phyloP scores from a whole-genome alignment of 2,329 filamentous ascomycete genomes.

The Leptographium wingfieldii region DNA sequence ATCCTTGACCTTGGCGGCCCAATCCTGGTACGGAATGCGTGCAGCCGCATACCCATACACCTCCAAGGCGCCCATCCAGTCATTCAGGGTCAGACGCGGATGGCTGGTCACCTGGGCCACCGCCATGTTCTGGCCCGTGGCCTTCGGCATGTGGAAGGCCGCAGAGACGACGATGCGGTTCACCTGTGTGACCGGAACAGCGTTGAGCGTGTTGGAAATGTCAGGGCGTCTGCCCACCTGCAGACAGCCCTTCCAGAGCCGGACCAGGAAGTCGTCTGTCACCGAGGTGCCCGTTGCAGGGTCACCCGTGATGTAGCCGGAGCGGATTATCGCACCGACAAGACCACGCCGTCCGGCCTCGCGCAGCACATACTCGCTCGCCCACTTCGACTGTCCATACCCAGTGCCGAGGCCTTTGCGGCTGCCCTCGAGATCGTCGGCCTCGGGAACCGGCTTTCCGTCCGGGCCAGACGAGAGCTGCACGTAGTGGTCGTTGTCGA shows the following conservation, averaged over 20 bases:
- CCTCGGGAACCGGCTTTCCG: constrained; percentile 54
- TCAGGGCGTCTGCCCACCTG: constrained; percentile 62
- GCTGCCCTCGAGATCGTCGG: constrained; percentile 67
- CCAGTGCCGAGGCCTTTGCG: constrained; percentile 67
- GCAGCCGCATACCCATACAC: constrained; percentile 62
- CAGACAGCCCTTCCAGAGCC: constrained; percentile 76
- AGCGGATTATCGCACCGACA: constrained; percentile 60
- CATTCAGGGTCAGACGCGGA: constrained; percentile 64
- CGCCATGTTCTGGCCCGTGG: constrained; percentile 22
- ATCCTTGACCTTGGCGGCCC: constrained; percentile 53
- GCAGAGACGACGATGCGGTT: constrained; percentile 66
- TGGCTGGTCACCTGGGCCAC: constrained; percentile 72
- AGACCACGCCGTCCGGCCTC: constrained; percentile 71
- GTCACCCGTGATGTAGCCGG: constrained; percentile 77
- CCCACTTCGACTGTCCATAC: constrained; percentile 90
- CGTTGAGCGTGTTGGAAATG: constrained; percentile 80
- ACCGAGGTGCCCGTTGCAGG: constrained; percentile 56
- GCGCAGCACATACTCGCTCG: constrained; percentile 54
- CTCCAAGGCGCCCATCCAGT: constrained; percentile 59
- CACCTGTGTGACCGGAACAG: constrained; percentile 77
- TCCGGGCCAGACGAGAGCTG: constrained; percentile 55
- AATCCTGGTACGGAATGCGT: constrained; percentile 53
- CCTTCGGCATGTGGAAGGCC: constrained; percentile 42
- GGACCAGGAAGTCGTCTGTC: constrained; percentile 82
- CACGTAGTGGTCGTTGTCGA: constrained; percentile 75